These are phyloP conservation scores for Pichia insulana DNA, from an alignment of 805 yeast species.

Conservation along the genomic window DNA sequence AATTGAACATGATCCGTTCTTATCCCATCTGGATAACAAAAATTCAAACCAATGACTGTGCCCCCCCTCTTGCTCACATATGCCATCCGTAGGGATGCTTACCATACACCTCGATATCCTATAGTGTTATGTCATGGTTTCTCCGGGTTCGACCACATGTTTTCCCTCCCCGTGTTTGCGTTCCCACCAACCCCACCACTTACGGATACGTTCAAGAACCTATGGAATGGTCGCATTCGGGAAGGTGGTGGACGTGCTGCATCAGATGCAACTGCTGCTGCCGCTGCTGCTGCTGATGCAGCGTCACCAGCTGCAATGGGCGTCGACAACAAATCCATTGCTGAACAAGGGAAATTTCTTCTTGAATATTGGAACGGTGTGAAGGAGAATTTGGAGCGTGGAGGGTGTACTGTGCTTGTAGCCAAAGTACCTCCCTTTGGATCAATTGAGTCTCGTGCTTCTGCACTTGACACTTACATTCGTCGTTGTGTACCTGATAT, in stretches of 20 bases:
- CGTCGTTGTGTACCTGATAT: slow-evolving; percentile 14
- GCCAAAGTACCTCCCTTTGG: slow-evolving; percentile 83
- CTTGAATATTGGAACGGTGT: slow-evolving; percentile 83
- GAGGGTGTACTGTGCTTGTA: slow-evolving; percentile 62
- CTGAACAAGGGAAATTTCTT: slow-evolving; percentile 27
- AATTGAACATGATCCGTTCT: no score
- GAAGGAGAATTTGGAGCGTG: slow-evolving; percentile 43
- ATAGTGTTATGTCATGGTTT: slow-evolving; percentile 18
- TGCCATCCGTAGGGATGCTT: not conserved
- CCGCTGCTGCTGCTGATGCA: no score
- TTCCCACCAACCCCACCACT: not conserved
- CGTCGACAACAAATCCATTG: slow-evolving; percentile 7
- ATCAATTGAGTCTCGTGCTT: slow-evolving; percentile 61
- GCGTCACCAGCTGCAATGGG: slow-evolving; percentile 2
- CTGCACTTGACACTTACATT: slow-evolving; percentile 44
- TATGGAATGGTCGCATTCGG: not conserved
- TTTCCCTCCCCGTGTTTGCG: slow-evolving; percentile 6
- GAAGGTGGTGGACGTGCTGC: no score
- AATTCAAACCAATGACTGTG: not conserved
- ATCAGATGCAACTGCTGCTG: no score
- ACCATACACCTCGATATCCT: slow-evolving; percentile 22
- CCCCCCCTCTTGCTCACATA: not conserved
- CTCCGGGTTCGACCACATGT: slow-evolving; percentile 15
- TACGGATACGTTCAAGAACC: slow-evolving; percentile 1
- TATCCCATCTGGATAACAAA: no score